Conservation (phyloP, 2,329 filamentous ascomycete genomes). For the Verticillium albo-atrum region DNA sequence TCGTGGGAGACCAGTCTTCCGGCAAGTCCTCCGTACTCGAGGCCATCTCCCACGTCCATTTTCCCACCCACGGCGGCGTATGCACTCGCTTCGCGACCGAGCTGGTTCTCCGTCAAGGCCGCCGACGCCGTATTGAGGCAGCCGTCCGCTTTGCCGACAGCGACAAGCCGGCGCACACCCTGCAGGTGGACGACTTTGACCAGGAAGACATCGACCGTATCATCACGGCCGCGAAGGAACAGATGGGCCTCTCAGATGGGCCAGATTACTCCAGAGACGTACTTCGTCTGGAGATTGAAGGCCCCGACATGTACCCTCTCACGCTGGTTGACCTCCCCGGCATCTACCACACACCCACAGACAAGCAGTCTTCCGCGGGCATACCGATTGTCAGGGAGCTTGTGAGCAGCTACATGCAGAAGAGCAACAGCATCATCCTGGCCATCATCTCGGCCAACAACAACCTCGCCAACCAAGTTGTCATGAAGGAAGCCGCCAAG, state of each 20-base stretch:
- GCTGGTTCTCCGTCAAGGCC: constrained; percentile 43
- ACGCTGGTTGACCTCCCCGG: constrained; percentile 54
- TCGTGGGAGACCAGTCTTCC: constrained; percentile 55
- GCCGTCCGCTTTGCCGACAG: constrained; percentile 33
- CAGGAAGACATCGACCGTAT: constrained; percentile 38
- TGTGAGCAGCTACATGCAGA: constrained; percentile 49
- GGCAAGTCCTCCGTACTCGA: constrained; percentile 64
- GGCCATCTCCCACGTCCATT: constrained; percentile 57
- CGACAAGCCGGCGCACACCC: constrained; percentile 13
- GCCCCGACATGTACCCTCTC: constrained; percentile 38
- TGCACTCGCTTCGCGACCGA: constrained; percentile 61
- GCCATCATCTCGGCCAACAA: constrained; percentile 46
- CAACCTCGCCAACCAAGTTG: constrained; percentile 46
- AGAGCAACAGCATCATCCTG: constrained; percentile 54
- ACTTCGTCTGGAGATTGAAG: constrained; percentile 39
- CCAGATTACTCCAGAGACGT: constrained; percentile 39
- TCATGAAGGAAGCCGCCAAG: constrained; percentile 38
- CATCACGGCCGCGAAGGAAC: constrained; percentile 45
- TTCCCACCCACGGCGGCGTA: constrained; percentile 48
- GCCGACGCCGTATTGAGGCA: constrained; percentile 30
- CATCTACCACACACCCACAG: constrained; percentile 26
- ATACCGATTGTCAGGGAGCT: constrained; percentile 26
- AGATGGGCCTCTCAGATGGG: constrained; percentile 38
- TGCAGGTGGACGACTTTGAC: constrained; percentile 28
- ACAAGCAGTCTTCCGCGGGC: constrained; percentile 23